These are phyloP conservation scores for Barnettozyma sp. DNA, from an alignment of 805 yeast genomes.

Conservation along the genomic window DNA sequence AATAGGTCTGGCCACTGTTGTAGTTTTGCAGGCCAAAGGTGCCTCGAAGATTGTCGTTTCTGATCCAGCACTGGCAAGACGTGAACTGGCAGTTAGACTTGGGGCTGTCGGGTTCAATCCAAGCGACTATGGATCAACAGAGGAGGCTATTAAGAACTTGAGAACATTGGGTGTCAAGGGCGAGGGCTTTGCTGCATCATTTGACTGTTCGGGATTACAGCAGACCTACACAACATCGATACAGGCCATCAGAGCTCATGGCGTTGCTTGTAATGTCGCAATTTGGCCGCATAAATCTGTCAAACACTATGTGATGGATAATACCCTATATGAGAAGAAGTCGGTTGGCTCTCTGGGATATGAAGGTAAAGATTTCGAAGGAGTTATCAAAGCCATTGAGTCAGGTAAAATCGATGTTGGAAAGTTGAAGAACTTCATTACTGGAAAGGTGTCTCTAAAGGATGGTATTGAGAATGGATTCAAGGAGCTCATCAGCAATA, in stretches of 20 bases:
- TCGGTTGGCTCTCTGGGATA: constrained; percentile 42
- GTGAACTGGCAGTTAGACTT: constrained; percentile 46
- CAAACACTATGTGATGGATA: constrained; percentile 38
- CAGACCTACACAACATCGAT: constrained; percentile 38
- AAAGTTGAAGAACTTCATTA: constrained; percentile 32
- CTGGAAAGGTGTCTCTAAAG: constrained; percentile 32
- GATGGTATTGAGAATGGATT: constrained; percentile 39
- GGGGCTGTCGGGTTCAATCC: constrained; percentile 44
- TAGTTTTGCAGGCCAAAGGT: constrained; percentile 44
- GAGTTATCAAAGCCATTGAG: constrained; percentile 36
- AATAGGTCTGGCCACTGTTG: constrained; percentile 52
- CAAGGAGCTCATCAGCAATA: constrained; percentile 34
- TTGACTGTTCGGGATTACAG: constrained; percentile 48
- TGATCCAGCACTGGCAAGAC: constrained; percentile 56
- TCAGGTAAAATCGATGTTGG: constrained; percentile 30
- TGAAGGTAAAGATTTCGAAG: constrained; percentile 36
- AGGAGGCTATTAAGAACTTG: constrained; percentile 28
- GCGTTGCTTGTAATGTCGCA: constrained; percentile 41
- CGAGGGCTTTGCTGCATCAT: constrained; percentile 43
- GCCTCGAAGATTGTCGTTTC: constrained; percentile 48
- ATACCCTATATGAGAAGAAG: constrained; percentile 36
- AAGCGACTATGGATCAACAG: constrained; percentile 21
- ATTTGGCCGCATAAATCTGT: constrained; percentile 43
- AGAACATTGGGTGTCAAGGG: constrained; percentile 32
- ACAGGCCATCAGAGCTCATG: constrained; percentile 35